Percentiles rank a stretch among this genome's conserved stretches.
phyloP scores from a whole-genome alignment of 495 filamentous ascomycete genomes.

The Penicillium manginii region DNA sequence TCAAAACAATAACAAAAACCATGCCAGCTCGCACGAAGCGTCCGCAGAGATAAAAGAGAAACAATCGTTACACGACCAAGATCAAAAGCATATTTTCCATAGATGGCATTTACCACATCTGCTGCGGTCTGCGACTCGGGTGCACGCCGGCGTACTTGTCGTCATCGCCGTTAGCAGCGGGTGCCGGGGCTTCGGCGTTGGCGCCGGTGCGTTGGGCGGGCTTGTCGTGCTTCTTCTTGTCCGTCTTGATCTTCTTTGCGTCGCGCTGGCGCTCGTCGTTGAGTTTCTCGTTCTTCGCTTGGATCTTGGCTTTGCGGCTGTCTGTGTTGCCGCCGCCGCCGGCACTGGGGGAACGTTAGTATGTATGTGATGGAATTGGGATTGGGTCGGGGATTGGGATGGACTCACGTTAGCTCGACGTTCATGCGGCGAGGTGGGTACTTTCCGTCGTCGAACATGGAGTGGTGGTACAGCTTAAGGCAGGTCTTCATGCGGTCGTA shows the following conservation, averaged over 20 bases:
- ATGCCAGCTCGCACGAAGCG: neutral
- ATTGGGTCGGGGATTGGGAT: too few relatives aligned
- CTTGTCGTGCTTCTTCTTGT: conserved; percentile 46
- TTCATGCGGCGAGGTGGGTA: conserved; percentile 74
- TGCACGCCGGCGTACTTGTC: conserved; percentile 55
- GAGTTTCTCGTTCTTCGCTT: conserved; percentile 84
- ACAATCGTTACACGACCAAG: neutral
- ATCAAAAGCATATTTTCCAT: neutral
- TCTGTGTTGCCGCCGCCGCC: conserved; percentile 79
- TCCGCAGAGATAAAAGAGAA: neutral
- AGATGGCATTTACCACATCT: conserved; percentile 37
- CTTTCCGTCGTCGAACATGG: conserved; percentile 72
- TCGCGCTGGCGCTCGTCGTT: conserved; percentile 74
- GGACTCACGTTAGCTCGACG: conserved; percentile 82
- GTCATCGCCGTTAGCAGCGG: conserved; percentile 26
- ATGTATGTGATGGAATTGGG: neutral
- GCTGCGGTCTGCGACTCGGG: conserved; percentile 60
- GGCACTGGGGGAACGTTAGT: conserved; percentile 45
- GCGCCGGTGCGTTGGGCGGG: conserved; percentile 21
- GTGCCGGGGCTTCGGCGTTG: conserved; percentile 23
- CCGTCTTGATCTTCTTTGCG: conserved; percentile 52
- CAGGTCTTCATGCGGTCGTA: conserved; percentile 95
- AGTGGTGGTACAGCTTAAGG: conserved; percentile 86
- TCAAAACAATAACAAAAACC: conserved; percentile 5
- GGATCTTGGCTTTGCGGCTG: conserved; percentile 72